Conservation (phyloP, 139 green algal genomes). For the Chlamydomonas sp. region DNA sequence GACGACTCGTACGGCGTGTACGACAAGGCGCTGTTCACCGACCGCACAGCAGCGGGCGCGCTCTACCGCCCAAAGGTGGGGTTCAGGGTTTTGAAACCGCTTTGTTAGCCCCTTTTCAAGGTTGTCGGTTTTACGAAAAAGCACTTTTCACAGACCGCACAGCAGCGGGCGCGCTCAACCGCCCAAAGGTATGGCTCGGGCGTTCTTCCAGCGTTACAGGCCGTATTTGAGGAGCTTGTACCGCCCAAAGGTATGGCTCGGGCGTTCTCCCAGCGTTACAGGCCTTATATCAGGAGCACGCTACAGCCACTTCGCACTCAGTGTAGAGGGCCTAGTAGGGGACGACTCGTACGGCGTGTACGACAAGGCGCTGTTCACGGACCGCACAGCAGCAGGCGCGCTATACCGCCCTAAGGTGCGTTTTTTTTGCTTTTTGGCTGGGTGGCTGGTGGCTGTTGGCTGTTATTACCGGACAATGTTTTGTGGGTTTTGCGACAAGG, state of each 20-base stretch:
- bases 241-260: neutral
- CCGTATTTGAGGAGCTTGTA: too few species aligned
- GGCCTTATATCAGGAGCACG: too few species aligned
- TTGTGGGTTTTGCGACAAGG: constrained; percentile 95
- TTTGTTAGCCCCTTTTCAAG: too few species aligned
- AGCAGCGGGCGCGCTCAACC: constrained; percentile 7
- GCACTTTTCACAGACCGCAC: constrained; percentile 76
- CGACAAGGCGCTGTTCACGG: constrained; percentile 90
- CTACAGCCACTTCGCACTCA: too few species aligned
- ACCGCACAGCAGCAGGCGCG: constrained; percentile 33
- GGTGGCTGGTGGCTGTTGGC: too few species aligned
- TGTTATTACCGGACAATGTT: too few species aligned
- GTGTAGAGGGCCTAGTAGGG: too few species aligned
- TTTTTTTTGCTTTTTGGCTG: too few species aligned
- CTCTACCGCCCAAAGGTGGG: constrained; percentile 1
- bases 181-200: neutral
- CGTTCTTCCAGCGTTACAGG: too few species aligned
- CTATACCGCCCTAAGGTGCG: too few species aligned
- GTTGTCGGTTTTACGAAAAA: constrained; percentile 99
- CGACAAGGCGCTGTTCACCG: constrained; percentile 90
- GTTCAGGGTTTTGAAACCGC: too few species aligned
- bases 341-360: constrained; percentile 95
- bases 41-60: constrained; percentile 33
- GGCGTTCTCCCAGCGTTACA: too few species aligned
- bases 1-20: constrained; percentile 95